phyloP scores from a whole-genome alignment of 2,329 filamentous ascomycete genomes.

The Aspergillus melleus region DNA sequence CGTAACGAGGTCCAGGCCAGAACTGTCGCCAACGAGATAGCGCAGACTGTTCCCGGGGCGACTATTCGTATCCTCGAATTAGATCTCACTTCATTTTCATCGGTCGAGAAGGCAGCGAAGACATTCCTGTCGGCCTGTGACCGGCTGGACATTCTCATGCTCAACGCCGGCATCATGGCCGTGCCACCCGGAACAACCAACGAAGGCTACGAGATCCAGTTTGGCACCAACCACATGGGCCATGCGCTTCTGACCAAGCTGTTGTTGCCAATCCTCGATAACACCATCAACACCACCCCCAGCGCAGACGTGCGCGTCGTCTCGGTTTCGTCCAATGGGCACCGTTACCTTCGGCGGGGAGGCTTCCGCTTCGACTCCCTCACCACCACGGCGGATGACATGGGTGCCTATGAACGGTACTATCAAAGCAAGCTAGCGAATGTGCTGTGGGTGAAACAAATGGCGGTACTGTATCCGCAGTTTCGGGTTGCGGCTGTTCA shows the following conservation, averaged over 20 bases:
- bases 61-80: background rate
- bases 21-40: background rate
- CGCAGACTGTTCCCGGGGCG: background rate
- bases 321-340: slow-evolving; percentile 34
- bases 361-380: slow-evolving; percentile 4
- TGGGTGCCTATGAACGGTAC: slow-evolving; percentile 42
- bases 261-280: slow-evolving; percentile 44
- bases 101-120: slow-evolving; percentile 28
- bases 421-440: slow-evolving; percentile 54
- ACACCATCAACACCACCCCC: slow-evolving; percentile 45
- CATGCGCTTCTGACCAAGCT: slow-evolving; percentile 51
- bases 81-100: slow-evolving; percentile 47
- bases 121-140: slow-evolving; percentile 35
- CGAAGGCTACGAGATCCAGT: slow-evolving; percentile 53
- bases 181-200: slow-evolving; percentile 36
- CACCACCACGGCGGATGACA: background rate
- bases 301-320: slow-evolving; percentile 49
- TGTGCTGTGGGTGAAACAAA: slow-evolving; percentile 46
- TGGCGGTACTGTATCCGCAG: slow-evolving; percentile 46
- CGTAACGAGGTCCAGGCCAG: slow-evolving; percentile 44
- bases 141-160: slow-evolving; percentile 49
- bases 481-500: slow-evolving; percentile 49
- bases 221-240: slow-evolving; percentile 55
- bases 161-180: slow-evolving; percentile 49
- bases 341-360: background rate